Evolutionary conservation across 2,329 filamentous ascomycete species (phyloP), one percentile per base, ranked within the genome.

Genomic region (Ophiosphaerella herpotricha): DNA sequence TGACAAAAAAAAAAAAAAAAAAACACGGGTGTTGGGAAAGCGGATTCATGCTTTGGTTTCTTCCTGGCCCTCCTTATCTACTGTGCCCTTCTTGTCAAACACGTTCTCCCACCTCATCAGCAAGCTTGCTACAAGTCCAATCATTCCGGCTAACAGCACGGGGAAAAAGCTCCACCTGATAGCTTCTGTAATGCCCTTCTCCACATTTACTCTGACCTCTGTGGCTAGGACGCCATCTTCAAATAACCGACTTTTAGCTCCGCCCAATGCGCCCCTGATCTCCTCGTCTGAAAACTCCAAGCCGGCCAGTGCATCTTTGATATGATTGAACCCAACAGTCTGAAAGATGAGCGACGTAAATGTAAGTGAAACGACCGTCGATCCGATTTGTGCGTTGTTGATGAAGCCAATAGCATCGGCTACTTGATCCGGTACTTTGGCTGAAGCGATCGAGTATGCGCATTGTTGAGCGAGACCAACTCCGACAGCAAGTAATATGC

Each of bases 81-180:
- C 6, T 8, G 29, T 23, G 2, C 33, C 26, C 12, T 23, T 23
- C 5, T 23, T 13, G 24, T 32, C 29, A 13, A 47, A 47, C 4
- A 41, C 37, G 23, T 40, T 41, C 44, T 47, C 44, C 44, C 44
- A 35, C 18, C 44, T 34, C 44, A 47, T 40, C 24, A 37, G 2
- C 18, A 34, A 18, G 13, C 37, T 41, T 9, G 37, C 44, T 21
- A 36, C 29, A 0, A 47, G 23, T 6, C 44, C 44, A 41, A 47
- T 35, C 2, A 29, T 29, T 6, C 44, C 44, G 4, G 44, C 37
- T 5, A 47, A 12, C 6, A 70, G 57, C 3, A 67, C 60, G 29
- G 72, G 54, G 7, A 71, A 55, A 52, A 73, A 75, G 6, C 64
- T 60, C 47, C 61, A 61, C 37, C 57, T 56, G 55, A 75, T 67